phyloP scores from a whole-genome alignment of 140 eudicot genomes.

The Bidens hawaiensis region DNA sequence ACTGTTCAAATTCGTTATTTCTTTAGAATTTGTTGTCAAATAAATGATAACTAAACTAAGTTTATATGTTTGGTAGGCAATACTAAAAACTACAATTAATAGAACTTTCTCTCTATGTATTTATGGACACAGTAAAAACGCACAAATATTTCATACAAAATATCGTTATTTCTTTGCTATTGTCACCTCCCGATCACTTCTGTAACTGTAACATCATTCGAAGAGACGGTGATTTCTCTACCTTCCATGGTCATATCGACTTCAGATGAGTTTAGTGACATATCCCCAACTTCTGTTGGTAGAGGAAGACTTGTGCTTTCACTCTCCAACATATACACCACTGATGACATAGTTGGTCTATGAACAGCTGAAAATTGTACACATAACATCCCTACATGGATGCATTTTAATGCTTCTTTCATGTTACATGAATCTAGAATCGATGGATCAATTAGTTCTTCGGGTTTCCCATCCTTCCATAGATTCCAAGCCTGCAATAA shows the following conservation, averaged over 20 bases:
- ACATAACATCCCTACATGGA: constrained; percentile 38
- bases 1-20: background rate
- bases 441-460: constrained; percentile 38
- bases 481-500: constrained; percentile 39
- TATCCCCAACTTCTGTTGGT: constrained; percentile 29
- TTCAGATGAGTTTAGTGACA: constrained; percentile 12
- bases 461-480: constrained; percentile 38
- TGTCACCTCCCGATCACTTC: constrained; percentile 34
- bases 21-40: background rate
- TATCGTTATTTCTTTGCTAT: background rate
- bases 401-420: constrained; percentile 38
- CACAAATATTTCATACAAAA: background rate
- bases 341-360: constrained; percentile 46
- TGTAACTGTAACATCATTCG: constrained; percentile 28
- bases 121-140: background rate
- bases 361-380: constrained; percentile 30
- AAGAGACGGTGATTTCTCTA: constrained; percentile 20
- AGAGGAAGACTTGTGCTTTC: constrained; percentile 22
- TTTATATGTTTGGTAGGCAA: background rate
- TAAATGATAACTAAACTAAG: background rate
- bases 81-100: background rate
- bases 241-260: constrained; percentile 17
- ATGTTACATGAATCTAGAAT: constrained; percentile 21
- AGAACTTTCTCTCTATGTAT: constrained; percentile 1
- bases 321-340: constrained; percentile 37